A percentile compares a stretch with the other conserved stretches of the same genome.
These are phyloP conservation scores for Porphyrellus sp. DNA, from an alignment of 1,284 basidiomycete species.

Conservation along the genomic window DNA sequence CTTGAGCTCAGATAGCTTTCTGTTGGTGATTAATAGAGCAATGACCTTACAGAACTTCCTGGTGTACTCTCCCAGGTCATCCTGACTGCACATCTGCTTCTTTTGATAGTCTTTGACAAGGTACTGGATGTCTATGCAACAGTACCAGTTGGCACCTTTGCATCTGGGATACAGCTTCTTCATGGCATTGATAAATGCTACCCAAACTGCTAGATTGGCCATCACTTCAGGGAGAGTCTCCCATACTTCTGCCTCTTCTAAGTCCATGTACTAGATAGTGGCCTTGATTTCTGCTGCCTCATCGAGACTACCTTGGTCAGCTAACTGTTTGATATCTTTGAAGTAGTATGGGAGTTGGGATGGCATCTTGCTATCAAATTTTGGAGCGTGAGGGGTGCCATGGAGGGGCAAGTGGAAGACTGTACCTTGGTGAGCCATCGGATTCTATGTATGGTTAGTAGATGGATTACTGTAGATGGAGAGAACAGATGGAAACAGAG, in stretches of 20 bases:
- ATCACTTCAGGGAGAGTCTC: too few species aligned
- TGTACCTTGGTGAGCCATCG: neutral
- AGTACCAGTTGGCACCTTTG: neutral
- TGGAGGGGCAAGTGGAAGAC: neutral
- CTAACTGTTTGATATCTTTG: neutral
- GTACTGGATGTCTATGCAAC: neutral
- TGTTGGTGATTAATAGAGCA: too few species aligned
- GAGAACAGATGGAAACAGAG: neutral
- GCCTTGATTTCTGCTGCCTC: too few species aligned
- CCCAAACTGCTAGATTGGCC: too few species aligned
- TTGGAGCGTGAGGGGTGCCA: neutral
- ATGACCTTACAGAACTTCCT: too few species aligned
- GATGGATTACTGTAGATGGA: neutral
- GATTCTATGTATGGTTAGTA: neutral
- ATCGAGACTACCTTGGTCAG: too few species aligned
- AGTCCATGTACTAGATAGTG: too few species aligned
- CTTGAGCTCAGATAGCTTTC: too few species aligned
- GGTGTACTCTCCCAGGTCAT: too few species aligned
- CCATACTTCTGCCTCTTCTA: too few species aligned
- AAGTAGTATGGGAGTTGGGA: neutral
- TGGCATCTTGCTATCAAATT: neutral
- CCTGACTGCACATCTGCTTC: too few species aligned
- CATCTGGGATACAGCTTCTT: neutral
- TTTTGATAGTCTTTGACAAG: neutral
- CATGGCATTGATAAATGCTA: neutral